phyloP scores from a whole-genome alignment of 768 basidiomycete genomes.

The Sporobolomyces roseus region DNA sequence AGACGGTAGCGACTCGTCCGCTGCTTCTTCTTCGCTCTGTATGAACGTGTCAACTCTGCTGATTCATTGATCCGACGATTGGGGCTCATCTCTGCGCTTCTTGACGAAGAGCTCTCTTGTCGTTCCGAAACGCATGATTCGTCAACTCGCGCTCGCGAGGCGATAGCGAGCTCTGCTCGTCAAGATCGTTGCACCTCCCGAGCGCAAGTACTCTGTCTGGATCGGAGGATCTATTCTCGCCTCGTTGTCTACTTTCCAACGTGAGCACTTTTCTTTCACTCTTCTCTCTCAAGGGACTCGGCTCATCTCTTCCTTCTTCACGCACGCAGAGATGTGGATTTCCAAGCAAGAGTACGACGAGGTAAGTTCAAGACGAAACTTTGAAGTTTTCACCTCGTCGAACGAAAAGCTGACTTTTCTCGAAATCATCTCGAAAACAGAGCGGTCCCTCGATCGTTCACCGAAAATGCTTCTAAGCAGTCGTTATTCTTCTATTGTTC shows the following conservation, averaged over 20 bases:
- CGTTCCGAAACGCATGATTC: too few relatives aligned
- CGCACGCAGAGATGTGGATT: slow-evolving; percentile 90
- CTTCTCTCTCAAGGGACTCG: too few relatives aligned
- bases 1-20: too few relatives aligned
- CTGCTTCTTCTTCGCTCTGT: too few relatives aligned
- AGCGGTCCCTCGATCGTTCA: slow-evolving; percentile 50
- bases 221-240: slow-evolving; percentile 57
- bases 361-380: slow-evolving; percentile 13
- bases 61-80: too few relatives aligned
- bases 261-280: slow-evolving; percentile 48
- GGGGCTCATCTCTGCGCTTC: too few relatives aligned
- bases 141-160: too few relatives aligned
- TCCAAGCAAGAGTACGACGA: slow-evolving; percentile 74
- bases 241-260: slow-evolving; percentile 92
- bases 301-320: too few relatives aligned
- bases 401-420: background rate
- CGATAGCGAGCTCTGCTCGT: too few relatives aligned
- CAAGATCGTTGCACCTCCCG: slow-evolving; percentile 89
- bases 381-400: background rate
- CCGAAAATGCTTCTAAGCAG: slow-evolving; percentile 37
- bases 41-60: too few relatives aligned
- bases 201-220: slow-evolving; percentile 92
- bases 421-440: slow-evolving; percentile 23
- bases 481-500: too few relatives aligned
- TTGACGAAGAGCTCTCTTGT: too few relatives aligned